Evolutionary conservation across 352 stramenopile species (phyloP).

Genomic region (Pythium volutum): DNA sequence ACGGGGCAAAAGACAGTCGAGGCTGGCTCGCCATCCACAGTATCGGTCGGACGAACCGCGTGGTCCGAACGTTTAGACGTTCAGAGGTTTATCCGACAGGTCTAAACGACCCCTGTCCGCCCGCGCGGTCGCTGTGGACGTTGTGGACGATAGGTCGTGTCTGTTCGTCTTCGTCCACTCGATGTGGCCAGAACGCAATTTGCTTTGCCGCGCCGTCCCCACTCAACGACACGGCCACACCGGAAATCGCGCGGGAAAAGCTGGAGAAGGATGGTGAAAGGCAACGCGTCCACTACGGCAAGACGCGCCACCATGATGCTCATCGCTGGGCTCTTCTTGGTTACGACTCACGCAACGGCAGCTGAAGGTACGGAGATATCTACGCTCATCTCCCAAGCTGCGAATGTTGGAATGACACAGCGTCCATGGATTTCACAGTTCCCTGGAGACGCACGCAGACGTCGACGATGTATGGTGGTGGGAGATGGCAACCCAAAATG

Average conservation of each 20-base stretch:
- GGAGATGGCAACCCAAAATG: not conserved
- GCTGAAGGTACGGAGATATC: not conserved
- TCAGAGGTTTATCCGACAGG: not conserved
- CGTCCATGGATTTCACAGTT: not conserved
- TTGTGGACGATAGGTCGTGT: not conserved
- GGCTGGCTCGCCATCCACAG: not conserved
- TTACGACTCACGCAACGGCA: not conserved
- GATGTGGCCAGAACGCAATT: conserved; percentile 9
- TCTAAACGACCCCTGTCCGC: not conserved
- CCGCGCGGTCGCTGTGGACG: not conserved
- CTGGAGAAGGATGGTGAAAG: not conserved
- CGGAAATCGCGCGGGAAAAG: not conserved
- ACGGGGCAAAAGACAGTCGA: not conserved
- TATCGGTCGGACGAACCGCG: not conserved
- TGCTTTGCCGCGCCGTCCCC: not conserved
- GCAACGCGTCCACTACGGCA: not conserved
- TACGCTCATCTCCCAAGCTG: not conserved
- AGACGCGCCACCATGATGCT: not conserved
- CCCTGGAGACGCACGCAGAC: not conserved
- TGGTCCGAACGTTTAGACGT: not conserved
- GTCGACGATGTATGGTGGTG: not conserved
- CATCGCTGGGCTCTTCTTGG: not conserved
- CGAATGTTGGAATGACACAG: not conserved
- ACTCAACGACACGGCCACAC: not conserved
- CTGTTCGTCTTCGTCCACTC: conserved; percentile 4